Conservation (phyloP, 1,284 basidiomycete species). For the Sanghuangporus weigelae region DNA sequence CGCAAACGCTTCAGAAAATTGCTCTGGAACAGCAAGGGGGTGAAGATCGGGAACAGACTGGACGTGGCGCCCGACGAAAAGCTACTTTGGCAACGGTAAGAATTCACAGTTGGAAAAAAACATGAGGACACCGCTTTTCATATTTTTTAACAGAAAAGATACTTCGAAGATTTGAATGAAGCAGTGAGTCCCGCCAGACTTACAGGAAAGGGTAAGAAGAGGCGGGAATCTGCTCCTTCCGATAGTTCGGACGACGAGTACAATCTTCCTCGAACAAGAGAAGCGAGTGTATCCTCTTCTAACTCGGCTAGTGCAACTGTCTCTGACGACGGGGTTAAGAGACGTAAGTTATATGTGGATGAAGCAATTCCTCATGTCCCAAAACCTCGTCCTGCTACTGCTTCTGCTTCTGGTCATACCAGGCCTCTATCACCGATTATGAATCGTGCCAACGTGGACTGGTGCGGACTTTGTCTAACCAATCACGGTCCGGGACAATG, state of each 20-base stretch:
- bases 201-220: conserved; percentile 3
- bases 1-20: conserved; percentile 61
- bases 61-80: conserved; percentile 66
- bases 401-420: background rate
- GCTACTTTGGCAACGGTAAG: conserved; percentile 45
- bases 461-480: conserved; percentile 60
- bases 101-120: background rate
- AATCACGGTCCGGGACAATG: conserved; percentile 48
- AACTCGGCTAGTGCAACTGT: background rate
- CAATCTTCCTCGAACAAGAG: conserved; percentile 1
- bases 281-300: background rate
- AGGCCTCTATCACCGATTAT: conserved; percentile 19
- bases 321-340: conserved; percentile 10
- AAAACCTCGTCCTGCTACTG: conserved; percentile 3
- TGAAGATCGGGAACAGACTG: conserved; percentile 47
- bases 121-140: background rate
- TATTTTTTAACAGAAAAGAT: background rate
- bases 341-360: background rate
- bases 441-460: conserved; percentile 21
- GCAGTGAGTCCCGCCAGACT: conserved; percentile 18
- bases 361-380: conserved; percentile 14
- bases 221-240: background rate
- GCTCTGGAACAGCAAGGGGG: conserved; percentile 45
- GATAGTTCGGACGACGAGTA: conserved; percentile 13
- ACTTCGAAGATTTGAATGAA: conserved; percentile 14